Conservation (phyloP, 2,329 filamentous ascomycete genomes). For the Fusarium concolor region DNA sequence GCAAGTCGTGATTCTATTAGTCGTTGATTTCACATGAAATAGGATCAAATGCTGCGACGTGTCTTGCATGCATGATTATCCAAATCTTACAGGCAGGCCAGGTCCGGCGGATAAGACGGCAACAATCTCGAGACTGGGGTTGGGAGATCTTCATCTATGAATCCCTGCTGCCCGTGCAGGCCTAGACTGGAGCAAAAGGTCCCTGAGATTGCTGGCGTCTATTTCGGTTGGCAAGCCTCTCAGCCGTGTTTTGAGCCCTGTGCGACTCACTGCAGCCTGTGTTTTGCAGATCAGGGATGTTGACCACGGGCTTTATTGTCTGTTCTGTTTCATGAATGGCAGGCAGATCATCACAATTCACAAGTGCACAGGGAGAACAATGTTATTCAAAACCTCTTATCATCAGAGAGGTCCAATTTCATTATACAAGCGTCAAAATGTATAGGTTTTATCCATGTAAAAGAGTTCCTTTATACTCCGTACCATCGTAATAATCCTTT, state of each 20-base stretch:
- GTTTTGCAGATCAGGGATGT: slow-evolving; percentile 1
- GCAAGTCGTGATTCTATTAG: background rate
- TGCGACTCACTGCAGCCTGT: background rate
- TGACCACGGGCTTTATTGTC: background rate
- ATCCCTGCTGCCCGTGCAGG: slow-evolving; percentile 12
- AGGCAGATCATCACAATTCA: slow-evolving; percentile 1
- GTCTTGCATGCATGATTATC: slow-evolving; percentile 5
- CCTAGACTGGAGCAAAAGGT: slow-evolving; percentile 27
- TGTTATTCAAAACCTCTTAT: slow-evolving; percentile 17
- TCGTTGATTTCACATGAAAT: background rate
- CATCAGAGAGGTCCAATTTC: slow-evolving; percentile 28
- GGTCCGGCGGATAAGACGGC: slow-evolving; percentile 34
- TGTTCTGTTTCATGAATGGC: slow-evolving; percentile 10
- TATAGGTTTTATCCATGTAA: slow-evolving; percentile 23
- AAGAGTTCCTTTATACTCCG: slow-evolving; percentile 14
- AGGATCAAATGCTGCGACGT: slow-evolving; percentile 4
- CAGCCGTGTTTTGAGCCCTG: slow-evolving; percentile 19
- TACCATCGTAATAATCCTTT: slow-evolving; percentile 19
- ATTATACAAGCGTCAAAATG: slow-evolving; percentile 26
- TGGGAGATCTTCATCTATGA: slow-evolving; percentile 26
- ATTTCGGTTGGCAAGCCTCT: slow-evolving; percentile 7
- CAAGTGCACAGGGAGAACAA: background rate
- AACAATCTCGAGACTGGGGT: slow-evolving; percentile 6
- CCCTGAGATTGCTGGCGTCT: slow-evolving; percentile 4
- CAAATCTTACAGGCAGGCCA: slow-evolving; percentile 2